These are phyloP conservation scores for Boletus sp. DNA, from an alignment of 768 basidiomycete genomes.

Conservation along the genomic window DNA sequence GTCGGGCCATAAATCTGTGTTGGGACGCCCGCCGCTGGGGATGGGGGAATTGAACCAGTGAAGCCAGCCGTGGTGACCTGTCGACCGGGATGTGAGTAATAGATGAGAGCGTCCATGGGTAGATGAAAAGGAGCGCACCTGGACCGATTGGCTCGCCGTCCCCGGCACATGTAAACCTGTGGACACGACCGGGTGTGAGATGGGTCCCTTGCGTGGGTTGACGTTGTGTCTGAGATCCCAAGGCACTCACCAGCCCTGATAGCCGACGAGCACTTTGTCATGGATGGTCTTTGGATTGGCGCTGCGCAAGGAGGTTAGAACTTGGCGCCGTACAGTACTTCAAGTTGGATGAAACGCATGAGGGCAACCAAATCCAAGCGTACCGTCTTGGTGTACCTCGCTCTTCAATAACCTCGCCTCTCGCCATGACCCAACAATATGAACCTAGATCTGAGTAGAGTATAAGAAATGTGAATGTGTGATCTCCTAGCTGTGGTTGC, in stretches of 20 bases:
- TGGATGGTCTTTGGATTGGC: conserved; percentile 76
- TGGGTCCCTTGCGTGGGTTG: neutral
- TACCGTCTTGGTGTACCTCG: neutral
- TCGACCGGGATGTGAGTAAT: conserved; percentile 5
- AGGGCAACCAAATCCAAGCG: neutral
- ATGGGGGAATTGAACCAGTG: conserved; percentile 79
- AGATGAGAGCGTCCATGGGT: neutral
- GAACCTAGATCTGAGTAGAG: too few relatives aligned
- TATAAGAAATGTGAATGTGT: neutral
- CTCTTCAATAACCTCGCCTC: neutral
- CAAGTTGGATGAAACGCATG: neutral
- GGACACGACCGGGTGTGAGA: neutral
- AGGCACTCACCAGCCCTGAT: conserved; percentile 73
- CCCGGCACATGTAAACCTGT: conserved; percentile 69
- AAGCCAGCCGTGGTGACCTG: conserved; percentile 79
- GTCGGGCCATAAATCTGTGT: conserved; percentile 80
- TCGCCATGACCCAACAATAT: neutral
- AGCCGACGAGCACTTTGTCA: conserved; percentile 80
- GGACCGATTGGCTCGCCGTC: conserved; percentile 67
- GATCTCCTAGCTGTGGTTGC: neutral
- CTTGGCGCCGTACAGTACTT: too few relatives aligned
- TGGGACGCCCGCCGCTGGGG: conserved; percentile 64
- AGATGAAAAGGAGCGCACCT: conserved; percentile 33
- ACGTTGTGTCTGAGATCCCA: fast-evolving
- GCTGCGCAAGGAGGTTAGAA: conserved; percentile 28